Conservation (phyloP, 2,329 filamentous ascomycete genomes). For the Trichoderma afroharzianum region DNA sequence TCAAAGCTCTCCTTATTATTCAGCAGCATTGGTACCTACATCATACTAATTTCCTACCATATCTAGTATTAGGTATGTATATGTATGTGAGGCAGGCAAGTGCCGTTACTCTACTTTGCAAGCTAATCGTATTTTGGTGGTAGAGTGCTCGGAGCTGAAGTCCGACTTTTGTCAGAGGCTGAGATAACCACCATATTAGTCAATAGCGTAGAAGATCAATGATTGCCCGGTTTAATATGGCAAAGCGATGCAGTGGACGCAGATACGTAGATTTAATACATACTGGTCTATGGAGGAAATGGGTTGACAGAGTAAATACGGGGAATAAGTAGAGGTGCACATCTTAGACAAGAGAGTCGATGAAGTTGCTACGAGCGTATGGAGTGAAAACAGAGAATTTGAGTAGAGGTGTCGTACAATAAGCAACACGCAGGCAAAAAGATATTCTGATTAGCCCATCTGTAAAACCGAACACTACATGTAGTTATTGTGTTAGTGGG, state of each 20-base stretch:
- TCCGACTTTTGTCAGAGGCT: neutral
- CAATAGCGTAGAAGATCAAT: too few species aligned
- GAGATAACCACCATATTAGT: neutral
- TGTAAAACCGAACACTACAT: neutral
- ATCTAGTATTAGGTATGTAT: too few species aligned
- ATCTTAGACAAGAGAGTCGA: neutral
- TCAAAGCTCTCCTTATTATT: too few species aligned
- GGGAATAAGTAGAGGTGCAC: neutral
- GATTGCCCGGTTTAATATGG: neutral
- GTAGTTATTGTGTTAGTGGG: neutral
- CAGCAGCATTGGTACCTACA: too few species aligned
- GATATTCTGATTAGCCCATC: neutral
- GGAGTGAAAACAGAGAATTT: neutral
- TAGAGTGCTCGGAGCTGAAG: neutral
- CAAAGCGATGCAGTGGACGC: neutral
- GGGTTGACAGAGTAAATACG: neutral
- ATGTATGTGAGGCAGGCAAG: too few species aligned
- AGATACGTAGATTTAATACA: neutral
- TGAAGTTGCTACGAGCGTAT: neutral
- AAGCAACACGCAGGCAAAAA: neutral
- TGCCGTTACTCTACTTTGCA: too few species aligned
- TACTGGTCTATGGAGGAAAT: neutral
- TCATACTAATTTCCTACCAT: too few species aligned
- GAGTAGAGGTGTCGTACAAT: neutral
- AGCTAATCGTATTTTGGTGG: too few species aligned